phyloP scores from a whole-genome alignment of 2,329 filamentous ascomycete genomes.

The Alternaria ethzedia region DNA sequence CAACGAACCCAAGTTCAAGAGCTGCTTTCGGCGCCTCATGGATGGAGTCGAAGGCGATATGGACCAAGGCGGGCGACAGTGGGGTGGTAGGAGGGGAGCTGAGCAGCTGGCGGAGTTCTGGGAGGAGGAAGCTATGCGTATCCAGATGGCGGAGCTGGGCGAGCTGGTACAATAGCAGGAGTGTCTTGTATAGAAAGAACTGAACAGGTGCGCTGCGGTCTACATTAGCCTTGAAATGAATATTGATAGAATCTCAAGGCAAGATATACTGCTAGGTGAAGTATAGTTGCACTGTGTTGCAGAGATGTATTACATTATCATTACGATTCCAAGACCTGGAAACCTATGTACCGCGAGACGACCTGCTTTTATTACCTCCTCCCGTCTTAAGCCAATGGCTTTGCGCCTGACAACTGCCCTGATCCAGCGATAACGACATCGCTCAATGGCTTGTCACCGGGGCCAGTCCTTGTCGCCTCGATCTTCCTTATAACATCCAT shows the following conservation, averaged over 20 bases:
- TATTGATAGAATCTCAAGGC: no score
- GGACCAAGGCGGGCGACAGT: constrained; percentile 53
- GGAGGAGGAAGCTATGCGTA: constrained; percentile 45
- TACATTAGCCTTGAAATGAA: background rate
- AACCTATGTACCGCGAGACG: background rate
- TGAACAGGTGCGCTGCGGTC: background rate
- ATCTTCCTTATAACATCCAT: constrained; percentile 94
- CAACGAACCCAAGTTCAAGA: constrained; percentile 68
- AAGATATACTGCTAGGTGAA: no score
- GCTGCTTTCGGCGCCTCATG: constrained; percentile 87
- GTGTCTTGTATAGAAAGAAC: background rate
- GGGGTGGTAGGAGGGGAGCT: constrained; percentile 52
- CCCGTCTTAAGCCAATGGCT: background rate
- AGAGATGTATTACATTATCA: background rate
- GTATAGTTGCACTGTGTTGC: background rate
- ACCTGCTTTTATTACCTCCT: background rate
- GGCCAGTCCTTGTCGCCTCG: constrained; percentile 71
- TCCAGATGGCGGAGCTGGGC: constrained; percentile 19
- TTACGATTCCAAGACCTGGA: background rate
- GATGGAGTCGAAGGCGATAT: constrained; percentile 82
- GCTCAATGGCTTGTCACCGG: constrained; percentile 5
- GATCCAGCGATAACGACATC: constrained; percentile 11
- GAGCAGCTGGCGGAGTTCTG: constrained; percentile 51
- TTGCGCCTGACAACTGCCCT: constrained; percentile 14
- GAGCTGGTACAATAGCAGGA: background rate